A percentile compares a stretch with the other conserved stretches of the same genome.
Conservation (phyloP, 2,329 filamentous ascomycete species). For the Pseudodiploospora longispora region DNA sequence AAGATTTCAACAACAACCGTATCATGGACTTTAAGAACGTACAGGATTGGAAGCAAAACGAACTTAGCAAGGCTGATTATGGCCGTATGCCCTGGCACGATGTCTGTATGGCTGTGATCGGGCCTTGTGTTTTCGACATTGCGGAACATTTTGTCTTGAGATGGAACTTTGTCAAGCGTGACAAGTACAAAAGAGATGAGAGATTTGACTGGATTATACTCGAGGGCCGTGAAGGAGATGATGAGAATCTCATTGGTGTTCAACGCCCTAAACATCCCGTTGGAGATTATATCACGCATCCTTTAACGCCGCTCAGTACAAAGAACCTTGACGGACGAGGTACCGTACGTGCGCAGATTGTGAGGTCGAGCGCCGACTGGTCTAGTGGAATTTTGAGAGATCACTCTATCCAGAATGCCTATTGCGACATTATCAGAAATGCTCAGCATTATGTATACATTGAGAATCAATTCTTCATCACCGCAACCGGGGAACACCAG, state of each 20-base stretch:
- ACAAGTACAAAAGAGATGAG: slow-evolving; percentile 90
- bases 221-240: slow-evolving; percentile 63
- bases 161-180: slow-evolving; percentile 95
- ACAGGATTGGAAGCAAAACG: slow-evolving; percentile 85
- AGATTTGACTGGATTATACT: slow-evolving; percentile 79
- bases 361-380: slow-evolving; percentile 91
- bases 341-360: slow-evolving; percentile 71
- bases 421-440: slow-evolving; percentile 73
- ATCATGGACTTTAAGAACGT: slow-evolving; percentile 94
- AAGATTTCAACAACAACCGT: slow-evolving; percentile 97
- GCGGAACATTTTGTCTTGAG: slow-evolving; percentile 90
- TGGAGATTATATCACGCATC: slow-evolving; percentile 79
- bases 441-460: slow-evolving; percentile 95
- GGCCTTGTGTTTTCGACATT: slow-evolving; percentile 86
- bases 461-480: slow-evolving; percentile 98
- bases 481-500: slow-evolving; percentile 84
- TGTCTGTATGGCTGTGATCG: slow-evolving; percentile 83
- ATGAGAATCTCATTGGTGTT: slow-evolving; percentile 82
- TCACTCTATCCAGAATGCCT: slow-evolving; percentile 81
- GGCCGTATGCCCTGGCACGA: slow-evolving; percentile 99
- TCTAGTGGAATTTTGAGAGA: slow-evolving; percentile 82
- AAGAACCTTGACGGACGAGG: slow-evolving; percentile 61
- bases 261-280: slow-evolving; percentile 85
- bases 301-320: slow-evolving; percentile 57
- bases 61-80: slow-evolving; percentile 82